Evolutionary conservation across 305 asterid species (phyloP), one percentile per base, ranked within the genome.

Genomic region (Fraxinus xanthoxyloides): DNA sequence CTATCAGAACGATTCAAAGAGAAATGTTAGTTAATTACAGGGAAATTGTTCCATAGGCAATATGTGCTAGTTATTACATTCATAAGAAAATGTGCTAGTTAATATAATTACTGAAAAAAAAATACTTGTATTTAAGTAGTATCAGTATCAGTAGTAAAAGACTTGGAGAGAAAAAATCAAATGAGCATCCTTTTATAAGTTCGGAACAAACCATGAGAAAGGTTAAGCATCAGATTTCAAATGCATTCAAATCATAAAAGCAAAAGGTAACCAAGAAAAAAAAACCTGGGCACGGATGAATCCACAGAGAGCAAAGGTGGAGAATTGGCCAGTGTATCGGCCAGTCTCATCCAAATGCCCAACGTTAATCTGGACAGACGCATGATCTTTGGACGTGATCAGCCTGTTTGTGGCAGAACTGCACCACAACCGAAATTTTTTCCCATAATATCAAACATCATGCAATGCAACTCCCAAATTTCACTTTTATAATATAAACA

Each of bases 341-440:
- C 75, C 75, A 30, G 19, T 28, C 75, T 69, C 75, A 31, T 69
- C 75, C 40, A 69, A 69, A 69, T 69, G 38, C 40, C 75, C 75
- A 69, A 69, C 12, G 24, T 30, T 69, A 34, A 69, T 69, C 40
- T 69, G 75, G 12, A 69, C 75, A 30, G 75, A 69, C 13, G 75
- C 75, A 15, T 69, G 40, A 69, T 69, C 75, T 35, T 69, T 69
- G 8, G 75, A 69, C 1, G 38, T 69, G 75, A 69, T 69, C 75
- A 69, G 38, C 75, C 75, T 69, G 40, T 69, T 69, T 69, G 75
- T 69, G 40, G 75, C 75, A 69, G 75, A 69, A 31, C 38, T 69
- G 40, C 40, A 31, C 10, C 24, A 17, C n/a, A n/a, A n/a, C n/a
- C n/a, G n/a, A n/a, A n/a, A n/a, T n/a, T n/a, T n/a, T 3, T 30